Evolutionary conservation across 2,329 filamentous ascomycete species (phyloP).

Genomic region (Exophiala viscosa): DNA sequence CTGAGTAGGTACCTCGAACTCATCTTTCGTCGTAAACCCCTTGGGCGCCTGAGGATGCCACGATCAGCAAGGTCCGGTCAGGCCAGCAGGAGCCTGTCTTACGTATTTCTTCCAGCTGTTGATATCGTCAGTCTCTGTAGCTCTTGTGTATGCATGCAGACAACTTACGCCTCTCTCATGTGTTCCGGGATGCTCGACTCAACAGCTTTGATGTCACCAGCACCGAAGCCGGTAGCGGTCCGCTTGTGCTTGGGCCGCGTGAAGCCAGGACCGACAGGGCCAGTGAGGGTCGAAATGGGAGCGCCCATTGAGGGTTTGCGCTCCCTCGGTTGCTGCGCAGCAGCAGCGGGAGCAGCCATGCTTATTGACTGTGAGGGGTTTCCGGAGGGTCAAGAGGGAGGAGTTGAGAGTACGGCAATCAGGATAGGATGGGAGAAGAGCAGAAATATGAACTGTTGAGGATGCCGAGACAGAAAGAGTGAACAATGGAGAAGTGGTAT

Average conservation of each 20-base stretch:
- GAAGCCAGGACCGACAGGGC: constrained; percentile 80
- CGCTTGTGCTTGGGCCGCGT: constrained; percentile 93
- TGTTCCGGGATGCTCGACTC: constrained; percentile 88
- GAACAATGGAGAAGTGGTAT: not conserved
- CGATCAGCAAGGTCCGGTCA: constrained; percentile 7
- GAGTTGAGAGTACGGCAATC: not conserved
- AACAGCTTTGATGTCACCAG: constrained; percentile 86
- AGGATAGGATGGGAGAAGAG: constrained; percentile 18
- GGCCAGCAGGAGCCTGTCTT: not conserved
- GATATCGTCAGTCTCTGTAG: constrained; percentile 16
- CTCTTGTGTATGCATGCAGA: constrained; percentile 71
- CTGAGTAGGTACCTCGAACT: constrained; percentile 58
- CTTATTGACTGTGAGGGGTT: not conserved
- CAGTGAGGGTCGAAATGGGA: constrained; percentile 80
- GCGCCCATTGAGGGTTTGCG: constrained; percentile 76
- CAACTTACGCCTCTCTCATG: constrained; percentile 73
- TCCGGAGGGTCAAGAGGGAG: not conserved
- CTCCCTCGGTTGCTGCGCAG: constrained; percentile 56
- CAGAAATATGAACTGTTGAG: constrained; percentile 18
- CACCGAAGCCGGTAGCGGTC: constrained; percentile 90
- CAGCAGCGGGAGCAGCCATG: constrained; percentile 20
- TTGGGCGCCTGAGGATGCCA: constrained; percentile 50
- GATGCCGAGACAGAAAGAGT: constrained; percentile 21
- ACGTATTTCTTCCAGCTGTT: constrained; percentile 55
- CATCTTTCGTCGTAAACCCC: constrained; percentile 73